Conservation (phyloP, 257 asterid species). For the Solanum pinnatisectum region DNA sequence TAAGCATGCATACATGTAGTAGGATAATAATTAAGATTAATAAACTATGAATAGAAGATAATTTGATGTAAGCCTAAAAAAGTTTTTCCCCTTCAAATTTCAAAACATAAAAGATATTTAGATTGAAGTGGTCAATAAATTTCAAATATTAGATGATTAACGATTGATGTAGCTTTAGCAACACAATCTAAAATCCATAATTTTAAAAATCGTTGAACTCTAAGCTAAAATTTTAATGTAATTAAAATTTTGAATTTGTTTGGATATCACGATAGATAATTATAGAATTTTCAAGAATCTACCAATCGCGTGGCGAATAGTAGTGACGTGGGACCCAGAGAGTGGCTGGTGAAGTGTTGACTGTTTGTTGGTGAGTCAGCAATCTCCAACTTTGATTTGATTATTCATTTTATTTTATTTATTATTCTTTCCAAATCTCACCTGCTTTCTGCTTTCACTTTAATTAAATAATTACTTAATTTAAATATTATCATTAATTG, state of each 20-base stretch:
- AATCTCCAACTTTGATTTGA: neutral
- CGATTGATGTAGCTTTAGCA: neutral
- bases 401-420: neutral
- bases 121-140: neutral
- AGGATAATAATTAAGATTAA: neutral
- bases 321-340: neutral
- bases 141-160: neutral
- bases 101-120: no score
- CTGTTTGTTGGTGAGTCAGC: neutral
- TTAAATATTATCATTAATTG: neutral
- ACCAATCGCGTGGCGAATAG: neutral
- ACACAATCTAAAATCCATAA: neutral
- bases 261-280: accelerated
- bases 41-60: neutral
- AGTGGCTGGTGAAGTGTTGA: neutral
- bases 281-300: neutral
- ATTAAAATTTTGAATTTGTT: no score
- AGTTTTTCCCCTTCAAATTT: no score
- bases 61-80: neutral
- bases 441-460: neutral
- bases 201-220: neutral
- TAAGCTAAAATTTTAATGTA: neutral
- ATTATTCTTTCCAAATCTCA: neutral
- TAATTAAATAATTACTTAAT: neutral
- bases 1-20: neutral